Base-by-base conservation (phyloP, 352 stramenopile species). In the Pythium rhizo-oryzae region DNA sequence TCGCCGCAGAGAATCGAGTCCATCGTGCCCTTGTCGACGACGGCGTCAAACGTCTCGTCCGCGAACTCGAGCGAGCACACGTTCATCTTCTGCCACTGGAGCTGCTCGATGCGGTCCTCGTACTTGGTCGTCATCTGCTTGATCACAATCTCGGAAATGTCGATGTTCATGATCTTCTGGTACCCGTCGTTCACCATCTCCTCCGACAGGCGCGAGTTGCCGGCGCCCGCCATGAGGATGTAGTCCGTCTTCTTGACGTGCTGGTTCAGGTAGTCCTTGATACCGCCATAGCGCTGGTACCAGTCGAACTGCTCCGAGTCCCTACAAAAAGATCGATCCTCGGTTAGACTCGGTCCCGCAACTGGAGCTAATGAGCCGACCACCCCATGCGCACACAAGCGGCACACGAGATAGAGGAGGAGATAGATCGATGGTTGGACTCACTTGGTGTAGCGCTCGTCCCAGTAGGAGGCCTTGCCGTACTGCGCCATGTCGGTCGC, bases 31-130 rank as follows among this genome's bases (percentile, higher is more conserved):
- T 99, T 99, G 77, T 98, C 96, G 44, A 99, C 80, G 19, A 98
- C 93, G 7, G 91, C 83, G 76, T 99, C 93, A 70, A 97, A 99
- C 50, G 91, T 93, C 67, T 98, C 92, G 72, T 99, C 96, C 2
- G 89, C 87, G 76, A 98, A 98, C 62, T 98, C 94, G 19, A 99
- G 78, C 59, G 86, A 87, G 65, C 84, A 97, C 50, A 96, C 90
- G 75, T 99, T 98, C 96, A 99, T 99, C 75, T 91, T 91, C 73
- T 98, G 90, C 94, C 94, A 99, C 64, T 91, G 85, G 25, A 99
- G 76, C 58, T 88, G 82, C 67, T 97, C 88, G 16, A 79, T 72
- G 59, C 94, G 97, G 67, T 98, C 96, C 70, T 96, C 87, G 77
- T 97, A 94, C 77, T 97, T 96, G 71, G 93, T 79, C 39, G 75